Evolutionary conservation across 2,329 filamentous ascomycete genomes (phyloP).

Genomic region (Talaromyces verruculosus): DNA sequence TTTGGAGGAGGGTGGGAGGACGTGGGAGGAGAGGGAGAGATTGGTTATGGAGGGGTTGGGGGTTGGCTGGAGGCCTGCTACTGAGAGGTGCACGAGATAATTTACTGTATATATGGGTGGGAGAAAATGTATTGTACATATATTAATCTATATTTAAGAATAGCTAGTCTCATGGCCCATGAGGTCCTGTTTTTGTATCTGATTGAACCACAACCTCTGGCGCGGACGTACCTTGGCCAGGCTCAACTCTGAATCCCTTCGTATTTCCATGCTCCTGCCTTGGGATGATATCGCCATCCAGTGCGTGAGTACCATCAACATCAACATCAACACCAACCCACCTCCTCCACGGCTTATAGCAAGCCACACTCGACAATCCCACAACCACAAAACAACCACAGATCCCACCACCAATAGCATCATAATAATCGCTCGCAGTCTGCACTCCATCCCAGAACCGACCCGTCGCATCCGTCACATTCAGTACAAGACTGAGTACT

Average conservation of each 20-base stretch:
- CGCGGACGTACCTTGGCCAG: background rate
- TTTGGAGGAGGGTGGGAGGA: slow-evolving; percentile 57
- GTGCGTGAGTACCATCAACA: background rate
- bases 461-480: slow-evolving; percentile 71
- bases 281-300: background rate
- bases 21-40: slow-evolving; percentile 71
- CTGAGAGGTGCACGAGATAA: slow-evolving; percentile 66
- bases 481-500: slow-evolving; percentile 72
- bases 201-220: background rate
- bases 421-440: slow-evolving; percentile 74
- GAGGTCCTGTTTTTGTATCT: background rate
- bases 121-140: background rate
- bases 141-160: background rate
- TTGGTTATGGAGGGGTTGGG: slow-evolving; percentile 76
- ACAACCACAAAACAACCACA: slow-evolving; percentile 81
- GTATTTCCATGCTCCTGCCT: background rate
- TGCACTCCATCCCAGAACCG: slow-evolving; percentile 89
- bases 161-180: background rate
- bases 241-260: background rate
- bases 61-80: slow-evolving; percentile 64
- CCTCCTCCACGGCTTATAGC: slow-evolving; percentile 78
- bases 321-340: slow-evolving; percentile 48
- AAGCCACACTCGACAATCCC: slow-evolving; percentile 68
- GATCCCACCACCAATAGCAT: slow-evolving; percentile 81
- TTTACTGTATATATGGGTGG: background rate